Evolutionary conservation across 176 grass and related monocot species (phyloP).

Genomic region (Eremochloa ophiuroides): DNA sequence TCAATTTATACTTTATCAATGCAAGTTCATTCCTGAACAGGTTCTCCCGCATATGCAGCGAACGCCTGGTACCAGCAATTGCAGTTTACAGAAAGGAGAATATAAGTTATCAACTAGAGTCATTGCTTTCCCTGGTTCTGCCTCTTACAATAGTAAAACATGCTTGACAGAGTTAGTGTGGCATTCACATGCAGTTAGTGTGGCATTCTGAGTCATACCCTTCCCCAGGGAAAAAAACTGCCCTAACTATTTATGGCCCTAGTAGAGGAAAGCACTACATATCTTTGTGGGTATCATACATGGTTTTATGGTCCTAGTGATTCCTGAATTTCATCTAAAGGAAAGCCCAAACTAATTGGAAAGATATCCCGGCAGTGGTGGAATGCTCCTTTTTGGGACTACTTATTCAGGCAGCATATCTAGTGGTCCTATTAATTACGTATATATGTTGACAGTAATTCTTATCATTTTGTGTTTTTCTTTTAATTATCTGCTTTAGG

Average conservation of each 20-base stretch:
- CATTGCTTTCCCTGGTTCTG: neutral
- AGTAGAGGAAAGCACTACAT: neutral
- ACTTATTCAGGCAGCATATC: neutral
- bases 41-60: neutral
- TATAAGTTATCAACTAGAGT: neutral
- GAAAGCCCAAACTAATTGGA: neutral
- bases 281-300: neutral
- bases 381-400: neutral
- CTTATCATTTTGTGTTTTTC: neutral
- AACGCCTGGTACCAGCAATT: neutral
- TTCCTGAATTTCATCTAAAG: neutral
- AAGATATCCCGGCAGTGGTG: neutral
- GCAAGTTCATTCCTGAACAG: neutral
- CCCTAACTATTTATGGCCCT: neutral
- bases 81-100: neutral
- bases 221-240: neutral
- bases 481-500: neutral
- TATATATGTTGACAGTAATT: neutral
- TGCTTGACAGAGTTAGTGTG: neutral
- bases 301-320: neutral
- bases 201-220: neutral
- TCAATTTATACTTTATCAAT: neutral
- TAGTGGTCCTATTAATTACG: neutral
- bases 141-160: neutral
- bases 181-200: slow-evolving; percentile 3